Conservation (phyloP, 306 rosid species). For the Sesbania bispinosa region DNA sequence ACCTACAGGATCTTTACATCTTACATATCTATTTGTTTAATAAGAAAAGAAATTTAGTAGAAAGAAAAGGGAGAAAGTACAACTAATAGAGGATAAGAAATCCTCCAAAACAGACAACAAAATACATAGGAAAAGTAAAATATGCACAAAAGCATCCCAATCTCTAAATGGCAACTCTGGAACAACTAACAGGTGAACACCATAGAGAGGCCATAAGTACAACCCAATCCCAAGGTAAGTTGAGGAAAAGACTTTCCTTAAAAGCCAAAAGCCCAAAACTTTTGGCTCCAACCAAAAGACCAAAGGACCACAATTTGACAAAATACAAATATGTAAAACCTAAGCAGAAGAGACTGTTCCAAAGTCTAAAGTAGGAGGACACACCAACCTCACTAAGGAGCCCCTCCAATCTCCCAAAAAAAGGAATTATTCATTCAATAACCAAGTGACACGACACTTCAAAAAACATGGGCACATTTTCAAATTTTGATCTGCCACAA, state of each 20-base stretch:
- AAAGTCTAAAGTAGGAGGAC: neutral
- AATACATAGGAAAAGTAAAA: neutral
- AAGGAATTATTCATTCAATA: neutral
- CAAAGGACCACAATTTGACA: neutral
- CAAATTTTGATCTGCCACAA: neutral
- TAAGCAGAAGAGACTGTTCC: neutral
- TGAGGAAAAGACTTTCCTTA: neutral
- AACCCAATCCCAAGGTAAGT: slow-evolving; percentile 3
- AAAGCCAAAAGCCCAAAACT: neutral
- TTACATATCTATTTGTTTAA: neutral
- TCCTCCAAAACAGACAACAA: neutral
- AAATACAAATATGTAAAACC: neutral
- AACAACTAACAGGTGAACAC: neutral
- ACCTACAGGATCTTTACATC: neutral
- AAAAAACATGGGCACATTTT: neutral
- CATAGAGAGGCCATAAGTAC: neutral
- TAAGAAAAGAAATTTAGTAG: neutral
- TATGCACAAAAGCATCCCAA: neutral
- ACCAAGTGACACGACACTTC: neutral
- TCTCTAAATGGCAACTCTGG: neutral
- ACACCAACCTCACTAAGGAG: neutral
- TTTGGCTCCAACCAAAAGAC: neutral
- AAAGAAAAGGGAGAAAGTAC: neutral
- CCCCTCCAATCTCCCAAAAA: neutral
- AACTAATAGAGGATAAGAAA: neutral